These are phyloP conservation scores for Nicotiana noctiflora DNA, from an alignment of 257 asterid species.

Conservation along the genomic window DNA sequence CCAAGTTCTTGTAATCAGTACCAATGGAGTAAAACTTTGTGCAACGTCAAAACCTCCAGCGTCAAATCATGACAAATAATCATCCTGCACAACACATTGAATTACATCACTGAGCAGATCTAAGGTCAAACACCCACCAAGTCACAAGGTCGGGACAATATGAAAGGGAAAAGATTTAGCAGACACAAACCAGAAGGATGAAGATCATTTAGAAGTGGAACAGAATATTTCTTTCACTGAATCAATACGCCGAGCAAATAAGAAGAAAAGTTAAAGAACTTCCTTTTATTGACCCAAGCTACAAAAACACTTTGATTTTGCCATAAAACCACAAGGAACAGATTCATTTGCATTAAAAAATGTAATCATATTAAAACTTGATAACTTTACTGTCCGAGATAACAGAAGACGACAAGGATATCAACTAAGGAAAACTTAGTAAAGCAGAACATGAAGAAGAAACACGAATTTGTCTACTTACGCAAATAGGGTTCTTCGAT, in stretches of 20 bases:
- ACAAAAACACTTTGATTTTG: too few species aligned
- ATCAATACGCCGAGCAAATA: neutral
- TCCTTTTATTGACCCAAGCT: too few species aligned
- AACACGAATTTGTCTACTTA: neutral
- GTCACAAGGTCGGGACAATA: neutral
- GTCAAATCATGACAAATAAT: slow-evolving; percentile 13
- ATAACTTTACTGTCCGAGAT: too few species aligned
- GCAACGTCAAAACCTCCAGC: slow-evolving; percentile 19
- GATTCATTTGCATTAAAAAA: too few species aligned
- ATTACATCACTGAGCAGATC: neutral
- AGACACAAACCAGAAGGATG: neutral
- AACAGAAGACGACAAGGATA: too few species aligned
- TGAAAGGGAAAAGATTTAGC: neutral
- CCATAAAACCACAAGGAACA: too few species aligned
- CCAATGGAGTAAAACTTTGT: slow-evolving; percentile 18
- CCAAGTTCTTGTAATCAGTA: slow-evolving; percentile 20
- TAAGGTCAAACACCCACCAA: neutral
- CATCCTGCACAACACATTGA: slow-evolving; percentile 40
- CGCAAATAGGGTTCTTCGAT: neutral
- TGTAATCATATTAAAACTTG: too few species aligned
- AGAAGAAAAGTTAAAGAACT: too few species aligned
- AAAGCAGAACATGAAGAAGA: neutral
- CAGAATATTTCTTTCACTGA: neutral
- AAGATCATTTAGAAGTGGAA: neutral
- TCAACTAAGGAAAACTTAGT: too few species aligned